Conservation (phyloP, 2,329 filamentous ascomycete species). For the Onygenales sp. region DNA sequence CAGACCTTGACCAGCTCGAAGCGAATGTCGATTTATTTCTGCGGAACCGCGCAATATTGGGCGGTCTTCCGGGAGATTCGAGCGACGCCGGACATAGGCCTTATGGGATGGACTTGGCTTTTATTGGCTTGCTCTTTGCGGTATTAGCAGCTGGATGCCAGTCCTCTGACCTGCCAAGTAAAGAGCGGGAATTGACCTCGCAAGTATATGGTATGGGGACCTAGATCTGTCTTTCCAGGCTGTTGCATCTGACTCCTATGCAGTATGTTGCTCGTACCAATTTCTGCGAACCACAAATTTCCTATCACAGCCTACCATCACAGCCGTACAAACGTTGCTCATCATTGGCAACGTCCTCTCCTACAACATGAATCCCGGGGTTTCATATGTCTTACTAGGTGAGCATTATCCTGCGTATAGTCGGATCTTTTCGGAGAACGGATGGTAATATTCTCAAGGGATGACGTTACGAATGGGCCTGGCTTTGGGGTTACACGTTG, state of each 20-base stretch:
- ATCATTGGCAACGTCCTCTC: constrained; percentile 54
- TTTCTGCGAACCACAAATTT: constrained; percentile 57
- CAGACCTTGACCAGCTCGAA: constrained; percentile 47
- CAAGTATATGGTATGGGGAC: constrained; percentile 48
- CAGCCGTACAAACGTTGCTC: constrained; percentile 53
- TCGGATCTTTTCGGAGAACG: not conserved
- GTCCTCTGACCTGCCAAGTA: constrained; percentile 47
- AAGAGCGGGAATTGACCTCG: constrained; percentile 53
- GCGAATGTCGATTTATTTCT: constrained; percentile 45
- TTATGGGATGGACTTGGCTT: constrained; percentile 49
- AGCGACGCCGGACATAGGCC: constrained; percentile 45
- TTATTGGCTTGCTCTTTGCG: constrained; percentile 52
- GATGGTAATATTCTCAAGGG: constrained; percentile 22
- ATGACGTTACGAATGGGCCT: constrained; percentile 53
- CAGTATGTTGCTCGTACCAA: constrained; percentile 56
- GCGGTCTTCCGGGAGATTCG: constrained; percentile 31
- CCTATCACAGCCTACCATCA: constrained; percentile 50
- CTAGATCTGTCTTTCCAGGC: too few species aligned
- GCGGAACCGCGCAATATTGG: constrained; percentile 39
- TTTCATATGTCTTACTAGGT: constrained; percentile 52
- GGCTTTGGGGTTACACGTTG: constrained; percentile 50
- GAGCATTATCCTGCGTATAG: constrained; percentile 8
- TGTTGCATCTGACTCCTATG: constrained; percentile 17
- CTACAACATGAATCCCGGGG: constrained; percentile 56
- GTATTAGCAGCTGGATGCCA: constrained; percentile 55